Evolutionary conservation across 495 filamentous ascomycete genomes (phyloP).

Genomic region (Penicillium coprophilum): DNA sequence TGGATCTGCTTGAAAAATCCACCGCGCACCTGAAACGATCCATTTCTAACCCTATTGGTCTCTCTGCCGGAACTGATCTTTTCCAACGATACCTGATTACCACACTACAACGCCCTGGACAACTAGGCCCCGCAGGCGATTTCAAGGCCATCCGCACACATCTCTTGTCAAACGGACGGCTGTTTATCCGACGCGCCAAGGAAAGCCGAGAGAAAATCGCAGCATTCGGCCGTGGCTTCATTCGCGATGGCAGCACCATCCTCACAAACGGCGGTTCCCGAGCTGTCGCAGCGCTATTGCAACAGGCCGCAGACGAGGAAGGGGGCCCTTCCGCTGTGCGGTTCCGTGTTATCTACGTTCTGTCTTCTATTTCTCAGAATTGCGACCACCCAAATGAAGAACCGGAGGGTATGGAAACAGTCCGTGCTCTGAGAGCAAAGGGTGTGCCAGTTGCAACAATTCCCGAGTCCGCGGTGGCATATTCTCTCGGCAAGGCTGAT

Average conservation of each 20-base stretch:
- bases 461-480: constrained; percentile 75
- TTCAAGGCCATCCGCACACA: constrained; percentile 82
- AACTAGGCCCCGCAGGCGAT: constrained; percentile 57
- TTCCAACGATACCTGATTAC: constrained; percentile 91
- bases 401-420: constrained; percentile 60
- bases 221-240: constrained; percentile 68
- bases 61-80: constrained; percentile 90
- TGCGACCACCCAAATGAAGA: constrained; percentile 37
- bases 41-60: constrained; percentile 80
- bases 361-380: constrained; percentile 39
- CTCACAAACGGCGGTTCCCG: constrained; percentile 85
- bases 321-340: constrained; percentile 55
- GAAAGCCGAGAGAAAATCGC: constrained; percentile 81
- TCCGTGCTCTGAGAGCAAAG: constrained; percentile 65
- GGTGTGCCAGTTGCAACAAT: constrained; percentile 85
- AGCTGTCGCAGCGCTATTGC: constrained; percentile 75
- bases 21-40: constrained; percentile 70
- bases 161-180: constrained; percentile 74
- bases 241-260: constrained; percentile 73
- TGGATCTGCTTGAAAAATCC: constrained; percentile 75
- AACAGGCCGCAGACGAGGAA: constrained; percentile 66
- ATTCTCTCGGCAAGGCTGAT: constrained; percentile 76
- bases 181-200: constrained; percentile 88
- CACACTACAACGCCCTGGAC: constrained; percentile 57
- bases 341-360: constrained; percentile 85